Conservation (phyloP, 768 basidiomycete genomes). For the Boletus subcaerulescens region DNA sequence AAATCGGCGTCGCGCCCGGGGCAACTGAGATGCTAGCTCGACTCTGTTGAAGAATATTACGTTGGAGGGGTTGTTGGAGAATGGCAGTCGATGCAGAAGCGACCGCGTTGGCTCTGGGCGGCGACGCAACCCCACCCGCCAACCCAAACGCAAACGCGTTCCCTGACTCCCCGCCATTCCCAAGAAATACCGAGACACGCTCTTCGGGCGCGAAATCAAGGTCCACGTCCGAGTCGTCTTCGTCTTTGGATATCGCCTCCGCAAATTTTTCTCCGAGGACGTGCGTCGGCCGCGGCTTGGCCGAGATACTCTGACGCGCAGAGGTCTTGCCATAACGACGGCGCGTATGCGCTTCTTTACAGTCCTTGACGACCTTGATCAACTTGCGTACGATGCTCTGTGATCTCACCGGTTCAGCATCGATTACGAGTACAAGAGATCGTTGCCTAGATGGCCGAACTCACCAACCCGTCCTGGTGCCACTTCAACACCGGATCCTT, state of each 20-base stretch:
- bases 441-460: constrained; percentile 24
- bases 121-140: constrained; percentile 23
- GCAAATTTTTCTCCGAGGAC: constrained; percentile 64
- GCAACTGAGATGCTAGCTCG: constrained; percentile 33
- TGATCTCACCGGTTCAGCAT: constrained; percentile 5
- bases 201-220: constrained; percentile 69
- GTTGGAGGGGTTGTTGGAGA: constrained; percentile 59
- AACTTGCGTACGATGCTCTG: constrained; percentile 80
- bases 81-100: constrained; percentile 58
- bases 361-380: constrained; percentile 80
- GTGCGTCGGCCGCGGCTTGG: constrained; percentile 40
- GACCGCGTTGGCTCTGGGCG: constrained; percentile 45
- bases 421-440: neutral
- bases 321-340: constrained; percentile 30
- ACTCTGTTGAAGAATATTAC: constrained; percentile 48
- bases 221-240: constrained; percentile 71
- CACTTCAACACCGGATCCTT: constrained; percentile 67
- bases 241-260: constrained; percentile 46
- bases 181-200: constrained; percentile 37
- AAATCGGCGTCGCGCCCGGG: constrained; percentile 12
- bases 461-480: constrained; percentile 69
- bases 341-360: constrained; percentile 64
- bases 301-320: constrained; percentile 29
- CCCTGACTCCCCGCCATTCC: constrained; percentile 36
- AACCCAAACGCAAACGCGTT: constrained; percentile 42